These are phyloP conservation scores for Ophiostoma triangulosporum DNA, from an alignment of 2,329 filamentous ascomycete genomes.

Conservation along the genomic window DNA sequence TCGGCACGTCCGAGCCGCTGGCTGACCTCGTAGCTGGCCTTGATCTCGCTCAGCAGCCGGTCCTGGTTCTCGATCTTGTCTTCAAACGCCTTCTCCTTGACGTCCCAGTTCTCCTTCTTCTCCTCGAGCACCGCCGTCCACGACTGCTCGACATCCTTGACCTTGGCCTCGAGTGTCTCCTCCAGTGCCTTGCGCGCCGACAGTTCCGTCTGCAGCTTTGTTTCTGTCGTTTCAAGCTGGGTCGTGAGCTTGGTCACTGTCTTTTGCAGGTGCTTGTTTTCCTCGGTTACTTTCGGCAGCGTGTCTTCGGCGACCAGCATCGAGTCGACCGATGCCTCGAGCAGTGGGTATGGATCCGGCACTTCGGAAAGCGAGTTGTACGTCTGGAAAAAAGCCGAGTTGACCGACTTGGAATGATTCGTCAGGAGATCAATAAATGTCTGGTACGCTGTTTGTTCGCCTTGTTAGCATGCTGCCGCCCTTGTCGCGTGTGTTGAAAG, in stretches of 20 bases:
- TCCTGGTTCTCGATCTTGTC: slow-evolving; percentile 95
- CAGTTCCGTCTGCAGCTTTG: slow-evolving; percentile 65
- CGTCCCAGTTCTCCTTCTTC: slow-evolving; percentile 91
- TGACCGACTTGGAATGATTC: slow-evolving; percentile 88
- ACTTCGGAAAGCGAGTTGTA: slow-evolving; percentile 92
- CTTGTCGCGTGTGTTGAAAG: background rate
- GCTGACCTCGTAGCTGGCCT: slow-evolving; percentile 93
- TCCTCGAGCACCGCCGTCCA: slow-evolving; percentile 86
- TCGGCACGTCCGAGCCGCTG: slow-evolving; percentile 50
- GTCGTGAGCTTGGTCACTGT: slow-evolving; percentile 61
- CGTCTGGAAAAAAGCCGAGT: slow-evolving; percentile 81
- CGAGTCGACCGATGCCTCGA: slow-evolving; percentile 92
- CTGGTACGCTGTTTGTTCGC: slow-evolving; percentile 60
- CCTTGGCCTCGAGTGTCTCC: slow-evolving; percentile 59
- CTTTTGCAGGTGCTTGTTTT: slow-evolving; percentile 77
- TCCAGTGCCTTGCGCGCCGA: slow-evolving; percentile 61
- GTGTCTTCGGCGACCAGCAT: slow-evolving; percentile 87
- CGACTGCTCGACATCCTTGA: slow-evolving; percentile 79
- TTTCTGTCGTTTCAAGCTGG: slow-evolving; percentile 74
- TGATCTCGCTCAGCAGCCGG: slow-evolving; percentile 80
- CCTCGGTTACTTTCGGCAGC: slow-evolving; percentile 72
- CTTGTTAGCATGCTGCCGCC: background rate
- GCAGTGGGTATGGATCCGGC: slow-evolving; percentile 87
- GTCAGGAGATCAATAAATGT: slow-evolving; percentile 93
- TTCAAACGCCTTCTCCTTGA: slow-evolving; percentile 76